Evolutionary conservation across 805 yeast species (phyloP).

Genomic region (Cyberlindnera xishuangbannaensis): DNA sequence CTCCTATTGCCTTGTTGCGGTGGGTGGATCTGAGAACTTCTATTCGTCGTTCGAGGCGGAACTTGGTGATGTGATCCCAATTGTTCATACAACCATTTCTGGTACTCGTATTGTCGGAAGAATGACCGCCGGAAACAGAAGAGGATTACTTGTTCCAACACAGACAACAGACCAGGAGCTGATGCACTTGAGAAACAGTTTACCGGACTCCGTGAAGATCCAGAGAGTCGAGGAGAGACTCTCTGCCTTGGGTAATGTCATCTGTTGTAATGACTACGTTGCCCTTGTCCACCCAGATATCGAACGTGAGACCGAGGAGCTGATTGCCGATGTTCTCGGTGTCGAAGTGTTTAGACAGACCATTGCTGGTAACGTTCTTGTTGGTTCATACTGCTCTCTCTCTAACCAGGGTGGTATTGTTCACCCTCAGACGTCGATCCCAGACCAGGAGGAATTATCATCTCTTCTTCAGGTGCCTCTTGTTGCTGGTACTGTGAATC

Average conservation of each 20-base stretch:
- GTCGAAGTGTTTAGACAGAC: conserved; percentile 99
- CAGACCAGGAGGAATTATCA: conserved; percentile 96
- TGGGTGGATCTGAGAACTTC: conserved; percentile 87
- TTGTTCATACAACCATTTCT: conserved; percentile 95
- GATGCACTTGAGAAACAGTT: conserved; percentile 92
- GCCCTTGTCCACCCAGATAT: conserved; percentile 99
- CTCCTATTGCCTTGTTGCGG: conserved; percentile 92
- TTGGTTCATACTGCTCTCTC: conserved; percentile 91
- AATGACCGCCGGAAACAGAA: conserved; percentile 97
- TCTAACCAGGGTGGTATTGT: conserved; percentile 98
- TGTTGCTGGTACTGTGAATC: conserved; percentile 97
- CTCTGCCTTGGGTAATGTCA: conserved; percentile 95
- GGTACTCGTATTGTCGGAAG: conserved; percentile 98
- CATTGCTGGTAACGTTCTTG: conserved; percentile 95
- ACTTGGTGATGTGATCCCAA: conserved; percentile 92
- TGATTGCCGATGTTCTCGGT: conserved; percentile 95
- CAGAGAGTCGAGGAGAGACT: conserved; percentile 98
- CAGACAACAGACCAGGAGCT: conserved; percentile 98
- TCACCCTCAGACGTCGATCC: conserved; percentile 95
- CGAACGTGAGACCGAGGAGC: conserved; percentile 98
- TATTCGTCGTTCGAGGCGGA: conserved; percentile 97
- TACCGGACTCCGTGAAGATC: conserved; percentile 92
- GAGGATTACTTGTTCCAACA: conserved; percentile 94
- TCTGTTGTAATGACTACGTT: conserved; percentile 97
- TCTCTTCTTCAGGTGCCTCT: conserved; percentile 94